These are phyloP conservation scores for Jatropha multifida DNA, from an alignment of 441 rosid species.

Conservation along the genomic window DNA sequence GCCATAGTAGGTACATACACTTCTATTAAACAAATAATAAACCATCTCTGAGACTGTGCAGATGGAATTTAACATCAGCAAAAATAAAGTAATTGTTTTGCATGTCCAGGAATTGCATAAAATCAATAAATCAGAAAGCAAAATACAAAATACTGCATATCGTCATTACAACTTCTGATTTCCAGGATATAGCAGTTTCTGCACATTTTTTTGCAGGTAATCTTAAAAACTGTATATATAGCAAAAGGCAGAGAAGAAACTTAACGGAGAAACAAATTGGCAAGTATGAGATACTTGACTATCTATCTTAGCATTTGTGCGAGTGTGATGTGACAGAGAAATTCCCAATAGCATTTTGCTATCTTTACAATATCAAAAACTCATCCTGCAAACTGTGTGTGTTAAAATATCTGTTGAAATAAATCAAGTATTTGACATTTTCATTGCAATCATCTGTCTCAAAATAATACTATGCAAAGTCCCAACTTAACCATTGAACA, in stretches of 20 bases:
- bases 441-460: no score
- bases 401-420: not conserved
- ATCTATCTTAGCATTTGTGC: not conserved
- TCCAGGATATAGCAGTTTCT: not conserved
- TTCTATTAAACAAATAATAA: conserved; percentile 48
- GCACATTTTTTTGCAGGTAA: not conserved
- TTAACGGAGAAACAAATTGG: not conserved
- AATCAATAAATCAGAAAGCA: not conserved
- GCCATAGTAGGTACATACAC: conserved; percentile 45
- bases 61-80: not conserved
- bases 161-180: not conserved
- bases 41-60: conserved; percentile 23
- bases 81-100: not conserved
- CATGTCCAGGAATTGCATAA: not conserved
- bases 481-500: no score
- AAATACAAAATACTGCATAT: not conserved
- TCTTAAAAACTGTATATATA: not conserved
- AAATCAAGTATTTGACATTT: no score
- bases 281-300: not conserved
- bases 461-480: no score
- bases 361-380: not conserved
- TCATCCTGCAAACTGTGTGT: not conserved
- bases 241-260: not conserved
- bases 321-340: not conserved
- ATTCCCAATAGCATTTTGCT: not conserved